Base-by-base conservation (phyloP, 1,139 yeast genomes). In the Taphrina deformans region DNA sequence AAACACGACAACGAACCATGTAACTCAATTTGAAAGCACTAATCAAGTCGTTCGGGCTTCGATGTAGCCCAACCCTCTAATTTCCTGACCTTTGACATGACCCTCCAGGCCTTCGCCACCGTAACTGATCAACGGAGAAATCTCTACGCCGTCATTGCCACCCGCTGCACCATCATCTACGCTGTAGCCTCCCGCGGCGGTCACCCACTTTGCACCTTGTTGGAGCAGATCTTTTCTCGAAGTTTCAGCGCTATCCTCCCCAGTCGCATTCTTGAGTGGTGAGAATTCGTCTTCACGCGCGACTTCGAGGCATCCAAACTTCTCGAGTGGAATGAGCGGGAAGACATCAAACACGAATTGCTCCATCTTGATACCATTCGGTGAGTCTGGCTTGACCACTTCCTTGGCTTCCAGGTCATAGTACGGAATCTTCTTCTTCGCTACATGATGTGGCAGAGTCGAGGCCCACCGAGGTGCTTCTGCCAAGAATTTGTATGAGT, bases 331-430 rank as follows among this genome's bases (percentile, higher is more conserved):
- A 53, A 95, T 86, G 44, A 86, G 83, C 60, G 95, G 92, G 78
- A 93, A 95, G 48, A 95, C 96, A 75, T 95, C 99, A 79, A 95
- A 95, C 66, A 95, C 96, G 73, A 95, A 95, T 75, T 93, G 99
- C 76, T 95, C 99, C 72, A 95, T 81, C 76, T 95, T 95, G 73
- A 92, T 85, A 55, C 98, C 99, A 74, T 95, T 93, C 63, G 95
- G 89, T 66, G 80, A 82, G 2, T 80, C 72, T 21, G 98, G 97
- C 71, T 83, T 85, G 46, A 79, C 72, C 51, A 78, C 75, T 64
- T 79, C 75, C 40, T 87, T 87, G 0, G 82, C 76, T 10, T 73
- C 76, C 7, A 73, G 58, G 72, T 86, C 83, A 66, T 83, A 81
- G 68, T 78, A 78, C 6, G 91, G 85, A 69, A 95, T 90, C 79